Evolutionary conservation across 2,329 filamentous ascomycete species (phyloP).

Genomic region (Immersiporthe knoxdaviesiana): DNA sequence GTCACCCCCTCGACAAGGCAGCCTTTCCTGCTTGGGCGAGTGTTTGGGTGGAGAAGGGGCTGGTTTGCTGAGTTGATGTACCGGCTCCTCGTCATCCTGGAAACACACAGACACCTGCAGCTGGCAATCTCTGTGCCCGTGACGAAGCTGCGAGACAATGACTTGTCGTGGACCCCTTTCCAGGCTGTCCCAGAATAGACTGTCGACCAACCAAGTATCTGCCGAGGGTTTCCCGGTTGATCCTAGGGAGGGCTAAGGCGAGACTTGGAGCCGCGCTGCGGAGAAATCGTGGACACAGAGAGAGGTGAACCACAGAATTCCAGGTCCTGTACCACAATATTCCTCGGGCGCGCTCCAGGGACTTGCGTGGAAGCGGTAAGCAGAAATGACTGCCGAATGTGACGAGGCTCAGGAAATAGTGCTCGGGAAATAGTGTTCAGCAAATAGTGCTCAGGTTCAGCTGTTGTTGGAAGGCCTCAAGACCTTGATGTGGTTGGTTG

Average conservation of each 20-base stretch:
- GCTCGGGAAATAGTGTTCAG: background rate
- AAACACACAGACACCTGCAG: background rate
- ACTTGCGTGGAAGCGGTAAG: constrained; percentile 4
- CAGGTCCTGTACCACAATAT: background rate
- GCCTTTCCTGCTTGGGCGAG: background rate
- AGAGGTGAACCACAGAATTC: background rate
- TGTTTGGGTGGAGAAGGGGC: background rate
- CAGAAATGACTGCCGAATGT: constrained; percentile 20
- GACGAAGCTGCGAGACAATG: background rate
- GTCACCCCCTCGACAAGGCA: background rate
- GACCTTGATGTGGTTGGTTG: background rate
- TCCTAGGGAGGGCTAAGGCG: constrained; percentile 3
- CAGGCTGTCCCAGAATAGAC: constrained; percentile 2
- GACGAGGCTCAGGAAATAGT: constrained; percentile 1
- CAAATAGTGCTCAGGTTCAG: background rate
- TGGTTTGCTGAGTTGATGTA: background rate
- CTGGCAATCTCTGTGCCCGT: background rate
- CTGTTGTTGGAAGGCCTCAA: background rate
- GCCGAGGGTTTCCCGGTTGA: constrained; percentile 17
- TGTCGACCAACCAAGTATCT: constrained; percentile 27
- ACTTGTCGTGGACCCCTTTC: background rate
- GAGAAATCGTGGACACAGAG: constrained; percentile 16
- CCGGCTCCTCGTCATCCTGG: background rate
- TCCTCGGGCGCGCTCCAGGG: background rate
- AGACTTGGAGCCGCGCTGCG: constrained; percentile 28